phyloP scores from a whole-genome alignment of 345 rosid genomes.

The Populus deltoides region DNA sequence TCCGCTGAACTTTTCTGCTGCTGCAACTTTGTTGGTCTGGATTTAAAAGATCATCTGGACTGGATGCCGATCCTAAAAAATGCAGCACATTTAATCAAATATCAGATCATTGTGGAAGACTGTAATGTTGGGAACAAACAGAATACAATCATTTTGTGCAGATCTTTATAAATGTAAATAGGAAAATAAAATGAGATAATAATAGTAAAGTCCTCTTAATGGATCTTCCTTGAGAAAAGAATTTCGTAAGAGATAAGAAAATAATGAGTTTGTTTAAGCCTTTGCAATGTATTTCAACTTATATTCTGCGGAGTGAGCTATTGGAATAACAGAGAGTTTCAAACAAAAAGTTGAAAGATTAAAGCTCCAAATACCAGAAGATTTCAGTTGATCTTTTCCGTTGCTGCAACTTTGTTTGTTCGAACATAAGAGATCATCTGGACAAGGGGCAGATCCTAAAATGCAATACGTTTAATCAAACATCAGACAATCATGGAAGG shows the following conservation, averaged over 20 bases:
- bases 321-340: neutral
- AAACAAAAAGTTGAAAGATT: neutral
- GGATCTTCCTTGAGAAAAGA: neutral
- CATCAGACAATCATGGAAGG: constrained; percentile 1
- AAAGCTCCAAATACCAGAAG: constrained; percentile 44
- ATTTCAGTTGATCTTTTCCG: constrained; percentile 28
- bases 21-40: constrained; percentile 40
- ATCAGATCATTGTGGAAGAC: neutral
- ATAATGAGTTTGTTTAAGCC: neutral
- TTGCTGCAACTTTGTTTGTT: constrained; percentile 38
- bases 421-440: constrained; percentile 51
- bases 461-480: constrained; percentile 3
- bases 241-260: neutral
- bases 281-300: neutral
- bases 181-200: neutral
- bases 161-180: neutral
- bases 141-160: neutral
- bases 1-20: constrained; percentile 25
- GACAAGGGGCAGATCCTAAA: constrained; percentile 47
- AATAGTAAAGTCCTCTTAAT: neutral
- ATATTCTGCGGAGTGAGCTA: neutral
- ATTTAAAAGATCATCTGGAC: constrained; percentile 55
- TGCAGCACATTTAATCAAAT: constrained; percentile 3
- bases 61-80: constrained; percentile 40
- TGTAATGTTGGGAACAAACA: neutral